A percentile compares a stretch with the other conserved stretches of the same genome.
Conservation (phyloP, 805 yeast genomes). For the Teunomyces barrocoloradensis region DNA sequence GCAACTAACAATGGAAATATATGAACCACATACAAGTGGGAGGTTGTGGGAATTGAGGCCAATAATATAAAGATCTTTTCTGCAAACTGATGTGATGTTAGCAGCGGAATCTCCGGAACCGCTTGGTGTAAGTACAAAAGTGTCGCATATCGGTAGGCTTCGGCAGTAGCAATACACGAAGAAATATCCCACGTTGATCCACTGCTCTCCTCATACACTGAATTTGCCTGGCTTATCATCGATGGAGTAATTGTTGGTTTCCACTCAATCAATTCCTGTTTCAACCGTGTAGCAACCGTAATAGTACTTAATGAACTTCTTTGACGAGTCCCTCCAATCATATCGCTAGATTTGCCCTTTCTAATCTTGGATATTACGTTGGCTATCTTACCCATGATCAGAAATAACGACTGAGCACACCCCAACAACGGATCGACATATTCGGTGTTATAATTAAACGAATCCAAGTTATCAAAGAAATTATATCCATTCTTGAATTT, state of each 20-base stretch:
- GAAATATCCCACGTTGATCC: conserved; percentile 49
- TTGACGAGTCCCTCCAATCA: neutral
- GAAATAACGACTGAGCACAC: conserved; percentile 62
- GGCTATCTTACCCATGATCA: conserved; percentile 64
- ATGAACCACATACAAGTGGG: conserved; percentile 56
- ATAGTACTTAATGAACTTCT: conserved; percentile 47
- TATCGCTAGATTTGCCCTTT: conserved; percentile 15
- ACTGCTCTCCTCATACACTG: conserved; percentile 18
- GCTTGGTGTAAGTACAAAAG: conserved; percentile 64
- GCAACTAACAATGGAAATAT: conserved; percentile 64
- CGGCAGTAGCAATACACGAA: conserved; percentile 66
- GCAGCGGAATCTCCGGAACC: conserved; percentile 64
- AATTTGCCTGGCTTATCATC: conserved; percentile 36
- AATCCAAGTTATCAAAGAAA: conserved; percentile 41
- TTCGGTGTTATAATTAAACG: conserved; percentile 35
- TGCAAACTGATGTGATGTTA: conserved; percentile 53
- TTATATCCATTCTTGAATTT: conserved; percentile 15
- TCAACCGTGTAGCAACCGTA: conserved; percentile 54
- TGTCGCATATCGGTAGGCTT: conserved; percentile 62
- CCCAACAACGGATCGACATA: conserved; percentile 66
- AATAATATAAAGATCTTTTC: conserved; percentile 57
- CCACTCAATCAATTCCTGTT: conserved; percentile 56
- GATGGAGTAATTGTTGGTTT: conserved; percentile 44
- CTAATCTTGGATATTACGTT: conserved; percentile 51
- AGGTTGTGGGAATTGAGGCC: conserved; percentile 60